A percentile compares a stretch with the other conserved stretches of the same genome.
phyloP scores from a whole-genome alignment of 1,284 basidiomycete species.

The Megacollybia platyphylla region DNA sequence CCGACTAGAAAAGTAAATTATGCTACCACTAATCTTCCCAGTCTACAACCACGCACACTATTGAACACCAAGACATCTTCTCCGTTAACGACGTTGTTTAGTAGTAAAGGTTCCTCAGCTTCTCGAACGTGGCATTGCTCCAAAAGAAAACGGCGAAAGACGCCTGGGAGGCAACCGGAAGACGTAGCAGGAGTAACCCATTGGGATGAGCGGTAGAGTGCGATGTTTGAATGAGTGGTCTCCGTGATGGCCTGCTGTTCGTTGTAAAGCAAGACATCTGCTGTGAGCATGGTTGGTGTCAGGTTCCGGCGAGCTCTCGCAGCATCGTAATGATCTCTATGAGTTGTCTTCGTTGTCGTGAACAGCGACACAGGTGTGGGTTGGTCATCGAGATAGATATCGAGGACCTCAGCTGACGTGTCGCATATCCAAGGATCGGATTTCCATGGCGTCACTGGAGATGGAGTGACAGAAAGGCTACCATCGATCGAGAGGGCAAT shows the following conservation, averaged over 20 bases:
- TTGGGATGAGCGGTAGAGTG: conserved; percentile 35
- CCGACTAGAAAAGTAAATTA: conserved; percentile 15
- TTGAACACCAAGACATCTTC: conserved; percentile 63
- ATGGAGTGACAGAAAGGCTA: conserved; percentile 26
- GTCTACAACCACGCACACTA: conserved; percentile 51
- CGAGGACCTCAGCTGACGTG: conserved; percentile 15
- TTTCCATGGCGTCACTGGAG: conserved; percentile 21
- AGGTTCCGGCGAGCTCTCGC: conserved; percentile 44
- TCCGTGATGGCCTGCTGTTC: conserved; percentile 38
- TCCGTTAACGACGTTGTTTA: conserved; percentile 30
- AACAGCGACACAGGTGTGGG: conserved; percentile 41
- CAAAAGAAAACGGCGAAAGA: conserved; percentile 52
- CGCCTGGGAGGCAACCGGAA: conserved; percentile 59
- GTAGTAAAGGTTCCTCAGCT: conserved; percentile 26
- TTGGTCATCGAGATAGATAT: conserved; percentile 38
- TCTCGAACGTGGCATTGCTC: conserved; percentile 40
- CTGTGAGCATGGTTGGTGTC: conserved; percentile 17
- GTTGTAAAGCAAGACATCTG: conserved; percentile 47
- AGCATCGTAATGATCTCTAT: conserved; percentile 40
- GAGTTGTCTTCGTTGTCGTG: conserved; percentile 59
- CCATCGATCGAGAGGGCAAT: conserved; percentile 36
- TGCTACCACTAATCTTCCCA: conserved; percentile 18
- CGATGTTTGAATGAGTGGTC: conserved; percentile 56
- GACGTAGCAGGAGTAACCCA: conserved; percentile 55
- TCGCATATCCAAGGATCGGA: conserved; percentile 27